Percentiles rank a stretch among this genome's conserved stretches.
Evolutionary conservation across 306 rosid species (phyloP).

Genomic region (Pterocarpus macrocarpus): DNA sequence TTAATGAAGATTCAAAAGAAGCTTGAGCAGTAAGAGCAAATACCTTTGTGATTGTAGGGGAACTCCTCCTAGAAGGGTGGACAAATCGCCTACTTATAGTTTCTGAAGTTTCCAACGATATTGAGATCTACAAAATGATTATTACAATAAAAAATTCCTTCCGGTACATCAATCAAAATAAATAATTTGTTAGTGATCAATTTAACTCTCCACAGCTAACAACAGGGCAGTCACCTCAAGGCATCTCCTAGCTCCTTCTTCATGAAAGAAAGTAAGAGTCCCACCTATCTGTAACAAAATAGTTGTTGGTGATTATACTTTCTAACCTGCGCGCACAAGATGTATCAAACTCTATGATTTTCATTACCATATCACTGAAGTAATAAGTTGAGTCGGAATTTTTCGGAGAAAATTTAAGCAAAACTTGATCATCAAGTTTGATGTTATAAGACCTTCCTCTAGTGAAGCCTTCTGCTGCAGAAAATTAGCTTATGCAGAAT

Average conservation of each 20-base stretch:
- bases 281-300: conserved; percentile 84
- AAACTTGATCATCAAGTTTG: conserved; percentile 87
- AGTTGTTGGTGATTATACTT: conserved; percentile 32
- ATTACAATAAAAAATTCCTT: conserved; percentile 32
- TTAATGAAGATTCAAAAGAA: not conserved
- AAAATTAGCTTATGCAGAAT: conserved; percentile 63
- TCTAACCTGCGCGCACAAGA: conserved; percentile 22
- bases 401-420: conserved; percentile 96
- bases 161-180: conserved; percentile 39
- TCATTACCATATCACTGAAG: conserved; percentile 89
- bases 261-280: conserved; percentile 93
- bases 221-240: conserved; percentile 81
- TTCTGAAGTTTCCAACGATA: conserved; percentile 93
- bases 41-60: conserved; percentile 97
- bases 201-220: conserved; percentile 38
- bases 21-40: conserved; percentile 24
- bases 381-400: conserved; percentile 89
- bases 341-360: conserved; percentile 39
- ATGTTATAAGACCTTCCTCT: conserved; percentile 99
- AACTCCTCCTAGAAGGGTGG: conserved; percentile 92
- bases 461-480: conserved; percentile 97
- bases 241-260: conserved; percentile 89
- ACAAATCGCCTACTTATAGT: conserved; percentile 79
- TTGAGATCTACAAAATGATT: conserved; percentile 64
- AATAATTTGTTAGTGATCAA: conserved; percentile 10